phyloP scores from a whole-genome alignment of 1,139 yeast species.

The Blastobotrys capitulatus region DNA sequence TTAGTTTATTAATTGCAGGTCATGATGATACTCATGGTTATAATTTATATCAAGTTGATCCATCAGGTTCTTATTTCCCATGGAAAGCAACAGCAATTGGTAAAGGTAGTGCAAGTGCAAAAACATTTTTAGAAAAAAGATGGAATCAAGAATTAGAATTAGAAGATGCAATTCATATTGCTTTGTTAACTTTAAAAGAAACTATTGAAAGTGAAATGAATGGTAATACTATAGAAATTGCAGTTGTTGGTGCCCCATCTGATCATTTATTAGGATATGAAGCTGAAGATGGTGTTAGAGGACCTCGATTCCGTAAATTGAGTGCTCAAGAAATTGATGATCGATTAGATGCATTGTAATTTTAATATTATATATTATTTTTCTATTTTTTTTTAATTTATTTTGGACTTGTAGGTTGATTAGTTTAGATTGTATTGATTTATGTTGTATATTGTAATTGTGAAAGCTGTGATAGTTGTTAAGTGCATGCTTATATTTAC shows the following conservation, averaged over 20 bases:
- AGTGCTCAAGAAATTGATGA: conserved; percentile 91
- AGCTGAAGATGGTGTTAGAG: conserved; percentile 69
- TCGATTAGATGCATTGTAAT: conserved; percentile 80
- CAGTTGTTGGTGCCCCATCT: conserved; percentile 79
- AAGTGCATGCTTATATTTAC: no score
- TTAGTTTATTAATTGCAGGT: conserved; percentile 89
- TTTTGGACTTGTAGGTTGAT: no score
- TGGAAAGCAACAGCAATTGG: conserved; percentile 99
- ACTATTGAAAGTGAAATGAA: conserved; percentile 97
- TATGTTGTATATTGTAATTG: no score
- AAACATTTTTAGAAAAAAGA: conserved; percentile 94
- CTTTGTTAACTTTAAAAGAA: conserved; percentile 88
- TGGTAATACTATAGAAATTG: conserved; percentile 93
- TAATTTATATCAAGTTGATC: conserved; percentile 94
- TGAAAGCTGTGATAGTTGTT: neutral
- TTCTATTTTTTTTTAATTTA: neutral
- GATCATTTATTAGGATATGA: conserved; percentile 76
- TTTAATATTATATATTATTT: neutral
- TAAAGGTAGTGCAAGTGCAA: conserved; percentile 88
- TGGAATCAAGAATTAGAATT: conserved; percentile 96
- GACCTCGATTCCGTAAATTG: conserved; percentile 85
- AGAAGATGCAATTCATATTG: conserved; percentile 97
- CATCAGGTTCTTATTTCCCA: conserved; percentile 97
- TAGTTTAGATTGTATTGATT: no score
- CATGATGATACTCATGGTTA: conserved; percentile 78